Evolutionary conservation across 441 rosid species (phyloP).

Genomic region (Capsella rubella): DNA sequence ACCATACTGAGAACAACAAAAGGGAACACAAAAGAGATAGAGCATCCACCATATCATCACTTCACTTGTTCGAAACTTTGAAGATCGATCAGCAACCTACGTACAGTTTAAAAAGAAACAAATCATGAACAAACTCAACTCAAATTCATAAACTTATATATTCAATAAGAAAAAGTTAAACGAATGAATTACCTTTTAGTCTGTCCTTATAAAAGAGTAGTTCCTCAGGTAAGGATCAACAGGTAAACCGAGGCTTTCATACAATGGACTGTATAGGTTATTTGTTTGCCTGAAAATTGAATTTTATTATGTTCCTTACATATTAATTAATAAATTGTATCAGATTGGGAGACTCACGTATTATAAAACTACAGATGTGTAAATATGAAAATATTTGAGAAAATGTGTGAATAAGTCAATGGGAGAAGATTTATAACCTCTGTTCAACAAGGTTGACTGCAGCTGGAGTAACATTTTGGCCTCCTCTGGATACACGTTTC

Average conservation of each 20-base stretch:
- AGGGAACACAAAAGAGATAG: not conserved
- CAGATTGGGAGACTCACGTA: not conserved
- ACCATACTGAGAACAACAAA: not conserved
- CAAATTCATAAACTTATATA: not conserved
- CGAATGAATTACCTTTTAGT: not conserved
- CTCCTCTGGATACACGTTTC: not conserved
- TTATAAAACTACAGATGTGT: not conserved
- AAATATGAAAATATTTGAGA: not conserved
- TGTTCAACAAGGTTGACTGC: not conserved
- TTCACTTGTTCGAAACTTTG: not conserved
- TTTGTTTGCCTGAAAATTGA: not conserved
- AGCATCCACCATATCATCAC: not conserved
- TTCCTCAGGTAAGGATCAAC: constrained; percentile 37
- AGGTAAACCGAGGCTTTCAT: constrained; percentile 9
- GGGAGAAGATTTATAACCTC: constrained; percentile 2
- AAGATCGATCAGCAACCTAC: constrained; percentile 7
- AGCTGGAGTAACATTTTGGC: not conserved
- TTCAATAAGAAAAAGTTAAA: not conserved
- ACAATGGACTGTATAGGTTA: constrained; percentile 7
- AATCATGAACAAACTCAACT: not conserved
- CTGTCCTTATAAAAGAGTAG: too few relatives aligned
- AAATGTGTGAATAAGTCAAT: not conserved
- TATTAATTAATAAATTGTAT: not conserved
- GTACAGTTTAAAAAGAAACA: not conserved
- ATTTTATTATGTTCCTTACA: not conserved